Evolutionary conservation across 352 stramenopile species (phyloP), one percentile per base, ranked within the genome.

Genomic region (Pythium vanterpoolii): DNA sequence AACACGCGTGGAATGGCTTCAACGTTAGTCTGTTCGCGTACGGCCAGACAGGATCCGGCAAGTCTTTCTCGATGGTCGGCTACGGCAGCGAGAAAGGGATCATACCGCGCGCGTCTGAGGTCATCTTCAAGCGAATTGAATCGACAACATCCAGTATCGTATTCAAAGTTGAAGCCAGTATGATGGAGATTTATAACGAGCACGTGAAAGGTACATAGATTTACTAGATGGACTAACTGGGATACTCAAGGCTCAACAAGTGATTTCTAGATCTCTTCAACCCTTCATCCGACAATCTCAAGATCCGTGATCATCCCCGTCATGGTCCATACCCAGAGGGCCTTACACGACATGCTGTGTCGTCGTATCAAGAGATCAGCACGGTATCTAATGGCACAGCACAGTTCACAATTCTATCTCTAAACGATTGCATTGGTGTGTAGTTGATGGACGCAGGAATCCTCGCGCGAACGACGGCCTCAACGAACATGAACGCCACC

Each of bases 131-230:
- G 36, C 79, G 85, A 16, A 95, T 96, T 24, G 68, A 81, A 21
- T 66, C 45, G 11, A 89, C 70, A 18, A 68, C 56, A 0, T 68
- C 60, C 0, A 70, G 64, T 8, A 56, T 87, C n/a, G 87, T 72
- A 24, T 90, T 93, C 54, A 89, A 93, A 63, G 86, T 96, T 5
- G 85, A 96, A 61, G 85, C 86, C 18, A 93, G 81, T 39, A 96
- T 96, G 86, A 87, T 96, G 77, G 86, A 96, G 45, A 93, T 96
- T 50, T 96, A 96, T 70, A 96, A 95, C 45, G 86, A 96, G 49
- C 81, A 81, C 5, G 86, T 95, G 4, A 93, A 91, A 89, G 82
- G 82, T 87, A 26, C 13, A 27, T n/a, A 9, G 2, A 16, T 27
- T 1, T 16, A 10, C 5, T 14, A 4, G 3, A 19, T 46, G 40